Base-by-base conservation (phyloP, 345 rosid genomes). In the Hibiscus trionum region DNA sequence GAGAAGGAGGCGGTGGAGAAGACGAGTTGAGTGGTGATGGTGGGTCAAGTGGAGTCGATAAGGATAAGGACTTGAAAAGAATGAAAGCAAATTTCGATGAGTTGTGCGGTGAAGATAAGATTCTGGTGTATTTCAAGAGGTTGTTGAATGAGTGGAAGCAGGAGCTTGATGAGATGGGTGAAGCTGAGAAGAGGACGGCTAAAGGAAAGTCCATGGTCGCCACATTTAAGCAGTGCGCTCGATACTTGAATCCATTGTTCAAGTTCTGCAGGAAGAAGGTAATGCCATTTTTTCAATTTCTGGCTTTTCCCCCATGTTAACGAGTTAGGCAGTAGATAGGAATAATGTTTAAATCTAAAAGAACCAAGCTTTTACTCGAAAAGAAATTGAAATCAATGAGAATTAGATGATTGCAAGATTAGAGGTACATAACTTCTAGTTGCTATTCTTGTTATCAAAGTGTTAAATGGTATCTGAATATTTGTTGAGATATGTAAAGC, bases 1-100 rank as follows among this genome's bases (percentile, higher is more conserved):
- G 53, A 5, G 53, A 49, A 3, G 53, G 53, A 49, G 53, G 16
- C 6, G 53, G 53, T 49, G 53, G 53, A 49, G 53, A 49, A 49
- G 53, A 49, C 53, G 53, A 49, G 53, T 12, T 49, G 53, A 15
- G 53, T 15, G 53, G 53, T 49, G 53, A 49, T 76, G 97, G 97
- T 49, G 53, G 53, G n/a, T 49, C 53, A 12, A 49, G 53, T 49
- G 53, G 53, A 14, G 53, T 49, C 7, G 53, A 49, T 49, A 49
- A 14, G 53, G 53, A 49, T 49, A 49, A 49, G 53, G 53, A 49
- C n/a, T 14, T 49, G 53, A 49, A 49, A 49, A 49, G 53, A 49
- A 49, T 49, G 53, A 49, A 49, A 15, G 53, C 17, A 15, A 49
- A 49, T 14, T 49, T 49, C 53, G 53, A 49, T 49, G 53, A 49